Evolutionary conservation across 257 asterid genomes (phyloP), one percentile per base, ranked within the genome.

Genomic region (Gentiana dahurica): DNA sequence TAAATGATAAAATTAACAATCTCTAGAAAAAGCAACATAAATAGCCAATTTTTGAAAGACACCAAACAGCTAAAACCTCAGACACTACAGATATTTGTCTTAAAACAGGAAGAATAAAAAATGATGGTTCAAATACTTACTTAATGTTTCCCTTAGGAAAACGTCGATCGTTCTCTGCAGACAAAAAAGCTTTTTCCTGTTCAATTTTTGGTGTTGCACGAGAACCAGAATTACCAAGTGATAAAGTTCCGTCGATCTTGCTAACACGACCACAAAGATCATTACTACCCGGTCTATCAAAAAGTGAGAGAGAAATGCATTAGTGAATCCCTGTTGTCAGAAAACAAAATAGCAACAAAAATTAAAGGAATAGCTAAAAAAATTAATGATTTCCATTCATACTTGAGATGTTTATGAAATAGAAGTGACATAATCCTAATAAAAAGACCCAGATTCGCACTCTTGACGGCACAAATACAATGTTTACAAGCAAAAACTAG

Each of bases 101-200:
- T 7, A 41, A 4, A 1, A 41, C 46, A 41, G 9, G 9, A 41
- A 10, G 9, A 41, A 41, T 41, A 10, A 4, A 24, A 24, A 24
- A 24, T 24, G 24, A 24, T 41, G 46, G 6, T 41, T 41, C 46
- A 41, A 10, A 7, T 5, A 72, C 94, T 53, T 83, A 92, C 99
- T 80, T 92, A 39, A 80, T 77, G 74, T 74, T 74, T 66, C 89
- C 79, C 79, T 83, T 92, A 56, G 84, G 81, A 36, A 81, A 62
- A 60, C 76, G 57, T 59, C 87, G 79, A 76, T 87, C 94, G 85
- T 83, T 91, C 67, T 90, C 96, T 72, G 89, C 80, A n/a, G 94
- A 76, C 38, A 70, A 76, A 61, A 73, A 37, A 35, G 81, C 47
- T 60, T 81, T 88, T 62, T 92, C 97, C 75, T 73, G 91, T 66